phyloP scores from a whole-genome alignment of 1,139 yeast genomes.

The Casaregolazyma lundiana region DNA sequence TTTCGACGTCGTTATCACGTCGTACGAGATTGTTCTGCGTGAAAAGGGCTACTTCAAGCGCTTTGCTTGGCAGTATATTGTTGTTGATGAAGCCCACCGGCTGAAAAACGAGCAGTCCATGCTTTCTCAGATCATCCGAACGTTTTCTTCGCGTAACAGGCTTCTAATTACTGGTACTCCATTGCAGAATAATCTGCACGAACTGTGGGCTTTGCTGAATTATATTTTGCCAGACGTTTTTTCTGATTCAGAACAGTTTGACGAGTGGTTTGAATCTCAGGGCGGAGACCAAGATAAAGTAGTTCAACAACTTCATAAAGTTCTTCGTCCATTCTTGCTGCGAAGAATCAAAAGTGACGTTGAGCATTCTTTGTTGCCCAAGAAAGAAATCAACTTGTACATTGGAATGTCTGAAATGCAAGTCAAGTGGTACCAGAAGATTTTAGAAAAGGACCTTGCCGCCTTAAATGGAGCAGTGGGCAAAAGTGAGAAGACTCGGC shows the following conservation, averaged over 20 bases:
- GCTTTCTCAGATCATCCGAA: slow-evolving; percentile 80
- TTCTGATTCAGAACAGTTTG: slow-evolving; percentile 84
- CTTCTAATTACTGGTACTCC: slow-evolving; percentile 95
- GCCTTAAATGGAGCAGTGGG: slow-evolving; percentile 94
- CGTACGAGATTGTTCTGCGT: slow-evolving; percentile 87
- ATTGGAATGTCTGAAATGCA: slow-evolving; percentile 97
- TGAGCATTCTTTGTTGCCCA: slow-evolving; percentile 84
- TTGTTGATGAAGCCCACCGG: slow-evolving; percentile 96
- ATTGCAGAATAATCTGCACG: slow-evolving; percentile 88
- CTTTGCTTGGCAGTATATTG: slow-evolving; percentile 87
- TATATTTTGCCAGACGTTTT: slow-evolving; percentile 92
- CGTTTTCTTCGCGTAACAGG: slow-evolving; percentile 80
- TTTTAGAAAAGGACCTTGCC: slow-evolving; percentile 88
- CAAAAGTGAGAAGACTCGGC: slow-evolving; percentile 81
- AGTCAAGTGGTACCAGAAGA: slow-evolving; percentile 79
- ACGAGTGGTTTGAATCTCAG: slow-evolving; percentile 71
- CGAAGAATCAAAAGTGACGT: slow-evolving; percentile 92
- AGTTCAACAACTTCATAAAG: slow-evolving; percentile 79
- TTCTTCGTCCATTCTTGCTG: slow-evolving; percentile 78
- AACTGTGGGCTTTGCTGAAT: slow-evolving; percentile 89
- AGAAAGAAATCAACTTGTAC: slow-evolving; percentile 82
- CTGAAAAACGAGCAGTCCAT: slow-evolving; percentile 92
- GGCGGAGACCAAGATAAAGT: slow-evolving; percentile 63
- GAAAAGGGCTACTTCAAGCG: slow-evolving; percentile 79
- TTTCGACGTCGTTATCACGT: slow-evolving; percentile 84